A percentile compares a stretch with the other conserved stretches of the same genome.
Conservation (phyloP, 805 yeast genomes). For the Kazachstania viticola region DNA sequence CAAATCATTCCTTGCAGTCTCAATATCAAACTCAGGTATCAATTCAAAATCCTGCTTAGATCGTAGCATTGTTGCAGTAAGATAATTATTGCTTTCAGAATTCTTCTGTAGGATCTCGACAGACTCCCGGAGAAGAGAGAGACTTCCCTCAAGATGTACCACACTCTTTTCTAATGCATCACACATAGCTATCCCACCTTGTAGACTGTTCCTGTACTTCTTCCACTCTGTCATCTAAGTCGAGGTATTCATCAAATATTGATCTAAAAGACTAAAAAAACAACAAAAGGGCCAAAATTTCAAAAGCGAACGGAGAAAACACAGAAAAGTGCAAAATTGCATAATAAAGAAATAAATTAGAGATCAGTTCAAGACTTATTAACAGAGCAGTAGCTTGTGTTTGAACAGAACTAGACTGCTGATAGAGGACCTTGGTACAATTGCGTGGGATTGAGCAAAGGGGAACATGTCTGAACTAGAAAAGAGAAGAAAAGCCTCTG, state of each 20-base stretch:
- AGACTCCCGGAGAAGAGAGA: constrained; percentile 12
- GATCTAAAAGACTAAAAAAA: no score
- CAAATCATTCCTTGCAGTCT: constrained; percentile 22
- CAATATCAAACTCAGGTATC: constrained; percentile 26
- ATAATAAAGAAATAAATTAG: no score
- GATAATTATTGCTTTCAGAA: constrained; percentile 12
- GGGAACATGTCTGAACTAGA: constrained; percentile 6
- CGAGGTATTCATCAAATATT: no score
- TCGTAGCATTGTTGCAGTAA: constrained; percentile 17
- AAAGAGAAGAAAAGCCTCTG: constrained; percentile 1
- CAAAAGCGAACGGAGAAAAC: no score
- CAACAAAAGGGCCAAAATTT: no score
- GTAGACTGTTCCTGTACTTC: no score
- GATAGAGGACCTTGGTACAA: neutral
- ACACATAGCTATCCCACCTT: no score
- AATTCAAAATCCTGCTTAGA: constrained; percentile 20
- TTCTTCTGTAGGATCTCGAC: constrained; percentile 10
- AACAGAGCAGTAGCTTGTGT: no score
- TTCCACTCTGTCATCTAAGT: no score
- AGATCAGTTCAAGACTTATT: no score
- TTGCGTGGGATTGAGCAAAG: no score
- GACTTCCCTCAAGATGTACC: constrained; percentile 12
- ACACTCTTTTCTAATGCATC: constrained; percentile 16
- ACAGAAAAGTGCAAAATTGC: no score
- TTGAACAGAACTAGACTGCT: neutral